Evolutionary conservation across 305 asterid genomes (phyloP), one percentile per base, ranked within the genome.

Genomic region (Ilex paraguariensis): DNA sequence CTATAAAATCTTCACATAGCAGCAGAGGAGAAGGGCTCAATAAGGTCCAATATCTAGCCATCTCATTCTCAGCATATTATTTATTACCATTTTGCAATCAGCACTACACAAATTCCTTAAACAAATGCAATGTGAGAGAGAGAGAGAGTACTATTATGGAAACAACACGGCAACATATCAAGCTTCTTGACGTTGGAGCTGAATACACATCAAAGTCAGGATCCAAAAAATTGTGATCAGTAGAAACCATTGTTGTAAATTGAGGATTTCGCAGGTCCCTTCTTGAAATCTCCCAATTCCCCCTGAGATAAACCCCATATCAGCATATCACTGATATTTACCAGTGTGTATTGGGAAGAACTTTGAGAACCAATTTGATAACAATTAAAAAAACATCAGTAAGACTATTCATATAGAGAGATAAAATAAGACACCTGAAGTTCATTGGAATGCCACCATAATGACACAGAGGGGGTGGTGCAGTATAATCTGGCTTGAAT

Each of bases 401-500:
- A 46, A 46, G 15, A 8, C 52, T 10, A 46, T 10, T 10, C 6
- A 21, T 9, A 28, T 56, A 7, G 11, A 21, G 39, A 30, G 17
- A n/a, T 12, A 11, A 46, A 74, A 70, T 51, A 31, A 58, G 56
- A 54, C 62, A 90, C 97, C 92, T 81, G 74, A 82, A 81, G 79
- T 82, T 79, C 73, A 79, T 70, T 1, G 93, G 81, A 66, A 78
- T 73, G 59, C 90, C 80, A 36, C 87, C 79, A 60, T 63, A 77
- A 68, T 72, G 76, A 56, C 77, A 79, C 53, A 84, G 71, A 65
- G 86, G 87, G 61, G 95, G 75, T 30, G 93, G 85, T 14, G 88
- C 84, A 49, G 84, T 77, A 59, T 87, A 90, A 52, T 80, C 87
- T 53, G 97, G 91, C 81, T 66, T 79, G 81, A 84, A 90, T 59